phyloP scores from a whole-genome alignment of 768 basidiomycete genomes.

The Tricholoma hemisulphureum region DNA sequence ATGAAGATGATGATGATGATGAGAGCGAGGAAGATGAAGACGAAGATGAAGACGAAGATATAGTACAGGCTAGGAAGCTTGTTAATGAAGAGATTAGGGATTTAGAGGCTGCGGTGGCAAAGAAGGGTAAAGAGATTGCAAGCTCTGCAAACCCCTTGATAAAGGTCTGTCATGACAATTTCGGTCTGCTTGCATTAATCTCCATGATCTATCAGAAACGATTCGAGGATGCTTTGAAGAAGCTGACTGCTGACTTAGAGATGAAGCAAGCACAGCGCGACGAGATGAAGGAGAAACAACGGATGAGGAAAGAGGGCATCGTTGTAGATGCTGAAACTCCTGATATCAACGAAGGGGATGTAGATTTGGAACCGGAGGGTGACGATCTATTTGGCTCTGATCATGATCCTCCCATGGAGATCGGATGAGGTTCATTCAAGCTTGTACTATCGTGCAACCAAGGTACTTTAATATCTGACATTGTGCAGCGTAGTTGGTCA shows the following conservation, averaged over 20 bases:
- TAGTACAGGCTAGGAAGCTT: constrained; percentile 71
- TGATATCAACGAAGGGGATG: constrained; percentile 33
- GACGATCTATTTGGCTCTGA: constrained; percentile 51
- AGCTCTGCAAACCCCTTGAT: constrained; percentile 86
- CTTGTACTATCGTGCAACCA: neutral
- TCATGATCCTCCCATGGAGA: constrained; percentile 39
- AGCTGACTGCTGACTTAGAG: constrained; percentile 82
- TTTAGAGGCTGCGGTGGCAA: constrained; percentile 81
- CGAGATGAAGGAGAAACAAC: constrained; percentile 73
- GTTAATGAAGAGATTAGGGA: constrained; percentile 89
- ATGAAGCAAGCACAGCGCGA: constrained; percentile 80
- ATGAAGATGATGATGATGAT: constrained; percentile 62
- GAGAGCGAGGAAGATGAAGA: constrained; percentile 73
- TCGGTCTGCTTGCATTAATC: neutral
- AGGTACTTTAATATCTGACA: neutral
- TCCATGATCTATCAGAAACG: constrained; percentile 57
- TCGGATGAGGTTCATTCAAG: constrained; percentile 26
- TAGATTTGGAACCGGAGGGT: constrained; percentile 25
- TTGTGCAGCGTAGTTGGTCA: neutral
- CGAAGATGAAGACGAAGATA: constrained; percentile 83
- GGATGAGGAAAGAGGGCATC: constrained; percentile 69
- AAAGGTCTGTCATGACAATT: constrained; percentile 46
- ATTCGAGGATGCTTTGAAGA: constrained; percentile 90
- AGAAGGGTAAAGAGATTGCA: constrained; percentile 81
- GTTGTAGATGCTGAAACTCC: constrained; percentile 37